phyloP scores from a whole-genome alignment of 2,329 filamentous ascomycete genomes.

The Claviceps sp. region DNA sequence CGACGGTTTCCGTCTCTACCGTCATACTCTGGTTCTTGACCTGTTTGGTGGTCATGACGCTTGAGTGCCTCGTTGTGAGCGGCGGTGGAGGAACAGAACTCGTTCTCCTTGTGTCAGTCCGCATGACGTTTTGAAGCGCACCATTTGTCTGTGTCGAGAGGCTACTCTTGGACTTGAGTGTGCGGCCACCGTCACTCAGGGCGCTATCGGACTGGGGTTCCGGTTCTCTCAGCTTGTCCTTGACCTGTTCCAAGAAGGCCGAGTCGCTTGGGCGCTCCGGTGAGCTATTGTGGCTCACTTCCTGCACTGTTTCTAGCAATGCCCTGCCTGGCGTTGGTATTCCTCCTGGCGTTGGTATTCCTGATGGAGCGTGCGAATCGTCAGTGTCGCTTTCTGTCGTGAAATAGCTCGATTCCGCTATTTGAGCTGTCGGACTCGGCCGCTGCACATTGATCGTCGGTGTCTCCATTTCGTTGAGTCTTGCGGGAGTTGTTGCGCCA shows the following conservation, averaged over 20 bases:
- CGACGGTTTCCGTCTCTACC: conserved; percentile 92
- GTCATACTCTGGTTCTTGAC: conserved; percentile 79
- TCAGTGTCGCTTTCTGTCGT: conserved; percentile 40
- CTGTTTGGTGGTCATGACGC: conserved; percentile 48
- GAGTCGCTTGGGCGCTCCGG: conserved; percentile 37
- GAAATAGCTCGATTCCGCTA: conserved; percentile 22
- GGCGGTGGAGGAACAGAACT: conserved; percentile 38
- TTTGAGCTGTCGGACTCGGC: conserved; percentile 32
- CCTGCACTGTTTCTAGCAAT: conserved; percentile 79
- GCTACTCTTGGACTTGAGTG: conserved; percentile 33
- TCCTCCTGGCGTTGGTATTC: conserved; percentile 44
- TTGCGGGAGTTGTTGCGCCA: conserved; percentile 26
- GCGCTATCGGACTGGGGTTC: conserved; percentile 28
- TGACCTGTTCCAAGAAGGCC: conserved; percentile 34
- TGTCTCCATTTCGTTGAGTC: conserved; percentile 35
- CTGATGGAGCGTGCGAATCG: conserved; percentile 32
- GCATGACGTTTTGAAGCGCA: conserved; percentile 50
- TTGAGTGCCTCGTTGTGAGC: conserved; percentile 52
- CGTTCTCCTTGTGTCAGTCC: conserved; percentile 26
- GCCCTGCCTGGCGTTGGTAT: conserved; percentile 45
- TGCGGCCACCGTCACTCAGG: conserved; percentile 25
- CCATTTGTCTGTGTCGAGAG: conserved; percentile 41
- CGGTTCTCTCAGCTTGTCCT: conserved; percentile 32
- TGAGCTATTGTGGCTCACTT: conserved; percentile 66
- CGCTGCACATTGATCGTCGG: conserved; percentile 41